Conservation (phyloP, 768 basidiomycete species). For the Rhizopogon sp. region DNA sequence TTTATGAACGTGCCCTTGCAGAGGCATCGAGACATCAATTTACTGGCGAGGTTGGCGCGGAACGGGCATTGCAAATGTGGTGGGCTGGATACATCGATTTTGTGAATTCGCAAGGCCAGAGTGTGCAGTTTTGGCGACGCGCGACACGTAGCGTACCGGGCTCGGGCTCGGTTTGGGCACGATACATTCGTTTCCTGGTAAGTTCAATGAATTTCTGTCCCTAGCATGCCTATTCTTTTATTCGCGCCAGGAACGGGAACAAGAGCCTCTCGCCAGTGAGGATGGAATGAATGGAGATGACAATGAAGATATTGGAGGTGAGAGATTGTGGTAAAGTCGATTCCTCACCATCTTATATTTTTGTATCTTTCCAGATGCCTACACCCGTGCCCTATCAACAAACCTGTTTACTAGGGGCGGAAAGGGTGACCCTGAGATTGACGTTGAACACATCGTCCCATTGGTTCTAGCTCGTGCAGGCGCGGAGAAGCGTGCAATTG, state of each 20-base stretch:
- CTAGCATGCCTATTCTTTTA: not conserved
- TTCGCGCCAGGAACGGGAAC: conserved; percentile 16
- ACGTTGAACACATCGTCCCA: conserved; percentile 62
- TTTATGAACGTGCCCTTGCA: conserved; percentile 73
- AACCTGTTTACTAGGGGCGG: conserved; percentile 40
- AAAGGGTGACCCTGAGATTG: conserved; percentile 22
- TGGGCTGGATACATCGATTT: conserved; percentile 75
- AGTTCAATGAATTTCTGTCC: conserved; percentile 10
- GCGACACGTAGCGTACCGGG: conserved; percentile 71
- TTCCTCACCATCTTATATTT: not conserved
- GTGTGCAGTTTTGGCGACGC: conserved; percentile 26
- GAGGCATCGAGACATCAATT: conserved; percentile 63
- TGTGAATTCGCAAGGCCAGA: conserved; percentile 34
- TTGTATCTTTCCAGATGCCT: conserved; percentile 41
- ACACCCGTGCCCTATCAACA: conserved; percentile 49
- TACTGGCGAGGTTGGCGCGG: conserved; percentile 47
- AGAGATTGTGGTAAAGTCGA: not conserved
- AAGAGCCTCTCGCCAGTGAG: not conserved
- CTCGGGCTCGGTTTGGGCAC: conserved; percentile 75
- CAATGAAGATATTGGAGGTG: not conserved
- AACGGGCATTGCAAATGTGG: conserved; percentile 54
- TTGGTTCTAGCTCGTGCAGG: conserved; percentile 61
- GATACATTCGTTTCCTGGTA: conserved; percentile 71
- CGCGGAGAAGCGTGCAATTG: conserved; percentile 53
- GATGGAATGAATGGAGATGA: not conserved